Conservation (phyloP, 208 protist genomes). For the Wallacemonas collosoma region DNA sequence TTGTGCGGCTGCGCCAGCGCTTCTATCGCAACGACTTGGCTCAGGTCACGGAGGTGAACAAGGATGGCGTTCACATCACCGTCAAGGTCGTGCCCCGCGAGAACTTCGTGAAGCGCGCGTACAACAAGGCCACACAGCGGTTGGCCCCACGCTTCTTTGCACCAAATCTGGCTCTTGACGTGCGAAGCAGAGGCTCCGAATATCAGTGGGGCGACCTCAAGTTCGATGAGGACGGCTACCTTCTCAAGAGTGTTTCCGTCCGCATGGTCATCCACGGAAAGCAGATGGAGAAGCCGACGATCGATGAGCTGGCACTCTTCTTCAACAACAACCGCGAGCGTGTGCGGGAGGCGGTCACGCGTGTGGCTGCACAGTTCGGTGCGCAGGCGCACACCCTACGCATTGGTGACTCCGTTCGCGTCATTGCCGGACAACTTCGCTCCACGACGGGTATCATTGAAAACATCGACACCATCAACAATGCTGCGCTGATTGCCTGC, state of each 20-base stretch:
- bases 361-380: constrained; percentile 13
- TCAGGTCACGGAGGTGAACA: constrained; percentile 69
- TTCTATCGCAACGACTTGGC: constrained; percentile 87
- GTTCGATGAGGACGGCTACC: constrained; percentile 89
- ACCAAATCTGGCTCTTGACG: constrained; percentile 62
- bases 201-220: constrained; percentile 84
- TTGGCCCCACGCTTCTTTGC: constrained; percentile 80
- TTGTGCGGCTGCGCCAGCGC: constrained; percentile 83
- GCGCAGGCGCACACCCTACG: constrained; percentile 21
- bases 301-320: constrained; percentile 87
- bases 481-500: constrained; percentile 69
- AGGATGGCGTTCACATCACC: constrained; percentile 60
- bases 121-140: constrained; percentile 66
- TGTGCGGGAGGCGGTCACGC: constrained; percentile 62
- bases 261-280: constrained; percentile 66
- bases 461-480: constrained; percentile 76
- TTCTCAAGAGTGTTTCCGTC: constrained; percentile 71
- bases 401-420: constrained; percentile 81
- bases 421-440: constrained; percentile 75
- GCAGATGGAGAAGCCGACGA: constrained; percentile 75
- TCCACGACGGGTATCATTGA: constrained; percentile 72
- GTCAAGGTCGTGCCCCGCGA: constrained; percentile 85
- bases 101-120: constrained; percentile 85
- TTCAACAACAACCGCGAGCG: constrained; percentile 81
- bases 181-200: constrained; percentile 50